Evolutionary conservation across 2,329 filamentous ascomycete genomes (phyloP).

Genomic region (Diaporthe citri): DNA sequence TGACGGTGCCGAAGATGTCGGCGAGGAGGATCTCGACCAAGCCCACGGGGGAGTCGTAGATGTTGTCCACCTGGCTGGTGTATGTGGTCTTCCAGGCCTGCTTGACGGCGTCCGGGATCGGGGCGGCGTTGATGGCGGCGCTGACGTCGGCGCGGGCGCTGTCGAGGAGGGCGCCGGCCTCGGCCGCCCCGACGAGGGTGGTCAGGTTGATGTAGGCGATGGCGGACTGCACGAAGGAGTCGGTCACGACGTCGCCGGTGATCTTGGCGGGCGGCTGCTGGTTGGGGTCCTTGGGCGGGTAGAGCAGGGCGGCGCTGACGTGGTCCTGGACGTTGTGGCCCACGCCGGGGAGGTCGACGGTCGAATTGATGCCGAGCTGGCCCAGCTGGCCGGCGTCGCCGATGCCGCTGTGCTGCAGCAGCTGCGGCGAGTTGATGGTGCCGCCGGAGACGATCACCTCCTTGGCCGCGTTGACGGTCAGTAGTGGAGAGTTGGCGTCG

Average conservation of each 20-base stretch:
- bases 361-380: conserved; percentile 25
- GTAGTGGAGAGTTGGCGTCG: neutral
- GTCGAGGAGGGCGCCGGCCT: neutral
- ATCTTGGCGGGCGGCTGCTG: conserved; percentile 12
- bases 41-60: conserved; percentile 41
- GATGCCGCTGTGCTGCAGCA: conserved; percentile 36
- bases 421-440: conserved; percentile 25
- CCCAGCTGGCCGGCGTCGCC: conserved; percentile 21
- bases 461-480: conserved; percentile 29
- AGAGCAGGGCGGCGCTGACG: conserved; percentile 18
- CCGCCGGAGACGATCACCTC: conserved; percentile 35
- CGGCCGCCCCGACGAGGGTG: conserved; percentile 1
- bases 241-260: conserved; percentile 18
- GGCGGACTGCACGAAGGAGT: conserved; percentile 34
- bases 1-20: conserved; percentile 40
- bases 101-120: conserved; percentile 41
- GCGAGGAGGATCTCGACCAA: conserved; percentile 47
- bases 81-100: conserved; percentile 46
- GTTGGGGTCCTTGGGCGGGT: neutral
- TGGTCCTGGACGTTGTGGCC: conserved; percentile 37
- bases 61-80: conserved; percentile 44
- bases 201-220: conserved; percentile 34
- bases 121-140: conserved; percentile 15
- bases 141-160: neutral
- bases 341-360: conserved; percentile 30